Evolutionary conservation across 2,329 filamentous ascomycete genomes (phyloP).

Genomic region (Colletotrichum noveboracense): DNA sequence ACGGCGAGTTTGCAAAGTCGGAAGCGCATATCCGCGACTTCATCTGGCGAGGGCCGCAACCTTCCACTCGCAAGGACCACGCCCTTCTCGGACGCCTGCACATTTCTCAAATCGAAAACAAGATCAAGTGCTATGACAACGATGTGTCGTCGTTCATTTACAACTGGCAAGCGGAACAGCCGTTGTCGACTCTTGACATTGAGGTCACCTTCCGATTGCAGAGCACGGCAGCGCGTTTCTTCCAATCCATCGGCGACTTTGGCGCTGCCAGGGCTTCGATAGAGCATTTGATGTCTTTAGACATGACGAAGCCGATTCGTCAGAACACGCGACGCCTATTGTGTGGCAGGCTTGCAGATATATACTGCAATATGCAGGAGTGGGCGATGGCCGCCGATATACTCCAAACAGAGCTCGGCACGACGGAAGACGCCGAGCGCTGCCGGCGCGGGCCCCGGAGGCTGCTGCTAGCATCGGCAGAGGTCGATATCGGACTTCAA

Average conservation of each 20-base stretch:
- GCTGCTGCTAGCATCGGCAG: constrained; percentile 27
- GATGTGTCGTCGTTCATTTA: constrained; percentile 35
- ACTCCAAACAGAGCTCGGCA: constrained; percentile 26
- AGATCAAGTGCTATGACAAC: constrained; percentile 34
- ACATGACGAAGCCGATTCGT: constrained; percentile 28
- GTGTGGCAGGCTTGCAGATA: constrained; percentile 30
- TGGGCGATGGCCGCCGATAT: constrained; percentile 25
- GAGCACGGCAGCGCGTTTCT: constrained; percentile 34
- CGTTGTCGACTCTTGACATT: constrained; percentile 34
- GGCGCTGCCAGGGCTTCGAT: constrained; percentile 30
- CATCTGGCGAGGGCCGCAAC: constrained; percentile 15
- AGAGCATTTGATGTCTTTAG: constrained; percentile 33
- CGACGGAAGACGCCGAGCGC: constrained; percentile 9
- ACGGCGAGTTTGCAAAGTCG: constrained; percentile 29
- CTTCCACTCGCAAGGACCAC: constrained; percentile 29
- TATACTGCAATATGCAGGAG: constrained; percentile 33
- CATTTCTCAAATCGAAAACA: constrained; percentile 38
- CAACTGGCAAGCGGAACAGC: constrained; percentile 31
- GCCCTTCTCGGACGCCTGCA: constrained; percentile 35
- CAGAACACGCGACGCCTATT: constrained; percentile 30
- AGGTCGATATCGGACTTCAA: constrained; percentile 28
- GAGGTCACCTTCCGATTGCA: constrained; percentile 38
- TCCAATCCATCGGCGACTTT: constrained; percentile 38
- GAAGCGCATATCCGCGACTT: constrained; percentile 30
- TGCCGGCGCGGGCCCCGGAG: constrained; percentile 28